Conservation (phyloP, 257 asterid species). For the Petunia axillaris region DNA sequence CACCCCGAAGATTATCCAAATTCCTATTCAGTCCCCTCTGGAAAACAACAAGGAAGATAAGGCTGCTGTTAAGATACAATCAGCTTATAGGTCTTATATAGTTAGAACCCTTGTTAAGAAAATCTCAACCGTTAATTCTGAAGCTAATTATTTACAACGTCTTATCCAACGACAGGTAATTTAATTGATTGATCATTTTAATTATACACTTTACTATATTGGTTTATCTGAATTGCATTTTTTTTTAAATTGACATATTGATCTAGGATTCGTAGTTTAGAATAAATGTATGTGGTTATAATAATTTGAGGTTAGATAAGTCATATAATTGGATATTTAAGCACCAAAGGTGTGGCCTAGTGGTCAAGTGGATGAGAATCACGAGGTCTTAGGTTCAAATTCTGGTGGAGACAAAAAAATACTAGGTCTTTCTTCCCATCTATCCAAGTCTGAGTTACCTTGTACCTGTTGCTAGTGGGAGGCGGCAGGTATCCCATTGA, state of each 20-base stretch:
- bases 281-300: background rate
- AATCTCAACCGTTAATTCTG: constrained; percentile 72
- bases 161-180: constrained; percentile 80
- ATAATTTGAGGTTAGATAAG: too few species aligned
- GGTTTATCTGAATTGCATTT: background rate
- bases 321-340: too few species aligned
- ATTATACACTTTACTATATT: constrained; percentile 16
- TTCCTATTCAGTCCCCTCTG: constrained; percentile 42
- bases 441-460: too few species aligned
- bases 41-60: constrained; percentile 32
- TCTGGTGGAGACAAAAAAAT: too few species aligned
- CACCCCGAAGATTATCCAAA: constrained; percentile 39
- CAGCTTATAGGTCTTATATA: constrained; percentile 67
- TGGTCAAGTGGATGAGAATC: too few species aligned
- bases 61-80: constrained; percentile 71
- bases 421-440: too few species aligned
- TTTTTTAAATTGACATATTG: too few species aligned
- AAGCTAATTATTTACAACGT: constrained; percentile 72
- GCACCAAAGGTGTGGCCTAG: too few species aligned
- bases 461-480: too few species aligned
- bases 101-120: constrained; percentile 65
- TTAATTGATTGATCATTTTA: constrained; percentile 5
- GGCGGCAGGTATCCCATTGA: too few species aligned
- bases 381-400: too few species aligned
- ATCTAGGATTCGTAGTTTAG: background rate